Percentiles rank a stretch among this genome's conserved stretches.
phyloP scores from a whole-genome alignment of 768 basidiomycete species.

The Asterophora lycoperdoides region DNA sequence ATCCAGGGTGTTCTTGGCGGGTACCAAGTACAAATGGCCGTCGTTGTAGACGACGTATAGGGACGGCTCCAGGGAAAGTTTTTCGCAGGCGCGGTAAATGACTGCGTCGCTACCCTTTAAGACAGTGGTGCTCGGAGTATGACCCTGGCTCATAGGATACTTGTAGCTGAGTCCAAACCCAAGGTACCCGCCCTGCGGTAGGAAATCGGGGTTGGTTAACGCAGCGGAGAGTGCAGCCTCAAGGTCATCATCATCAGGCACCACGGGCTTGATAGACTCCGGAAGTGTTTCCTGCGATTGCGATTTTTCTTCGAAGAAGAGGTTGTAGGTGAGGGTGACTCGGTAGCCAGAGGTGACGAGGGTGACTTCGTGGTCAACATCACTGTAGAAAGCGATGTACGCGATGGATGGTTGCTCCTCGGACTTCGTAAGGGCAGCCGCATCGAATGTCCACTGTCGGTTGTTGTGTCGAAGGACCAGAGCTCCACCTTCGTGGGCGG shows the following conservation, averaged over 20 bases:
- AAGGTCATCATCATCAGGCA: constrained; percentile 9
- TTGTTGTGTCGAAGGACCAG: constrained; percentile 32
- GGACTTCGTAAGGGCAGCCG: constrained; percentile 8
- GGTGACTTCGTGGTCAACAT: no score
- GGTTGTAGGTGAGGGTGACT: constrained; percentile 40
- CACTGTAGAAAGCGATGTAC: no score
- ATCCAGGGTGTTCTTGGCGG: background rate
- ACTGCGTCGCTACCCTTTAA: constrained; percentile 29
- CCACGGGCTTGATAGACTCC: constrained; percentile 4
- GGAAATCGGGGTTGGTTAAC: constrained; percentile 28
- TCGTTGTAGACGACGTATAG: background rate
- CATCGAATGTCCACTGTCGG: constrained; percentile 34
- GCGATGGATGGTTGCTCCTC: constrained; percentile 24
- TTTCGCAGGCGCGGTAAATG: constrained; percentile 18
- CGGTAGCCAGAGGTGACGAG: no score
- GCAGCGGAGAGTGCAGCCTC: constrained; percentile 20
- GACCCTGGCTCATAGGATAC: constrained; percentile 26
- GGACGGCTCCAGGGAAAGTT: background rate
- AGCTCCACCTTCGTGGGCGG: constrained; percentile 41
- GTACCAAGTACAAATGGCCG: background rate
- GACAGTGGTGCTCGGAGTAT: constrained; percentile 1
- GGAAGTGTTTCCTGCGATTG: background rate
- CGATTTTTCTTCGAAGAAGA: constrained; percentile 25
- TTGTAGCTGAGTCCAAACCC: constrained; percentile 35
- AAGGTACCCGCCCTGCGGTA: constrained; percentile 36